Conservation (phyloP, 495 filamentous ascomycete species). For the Penicillium cataractarum region DNA sequence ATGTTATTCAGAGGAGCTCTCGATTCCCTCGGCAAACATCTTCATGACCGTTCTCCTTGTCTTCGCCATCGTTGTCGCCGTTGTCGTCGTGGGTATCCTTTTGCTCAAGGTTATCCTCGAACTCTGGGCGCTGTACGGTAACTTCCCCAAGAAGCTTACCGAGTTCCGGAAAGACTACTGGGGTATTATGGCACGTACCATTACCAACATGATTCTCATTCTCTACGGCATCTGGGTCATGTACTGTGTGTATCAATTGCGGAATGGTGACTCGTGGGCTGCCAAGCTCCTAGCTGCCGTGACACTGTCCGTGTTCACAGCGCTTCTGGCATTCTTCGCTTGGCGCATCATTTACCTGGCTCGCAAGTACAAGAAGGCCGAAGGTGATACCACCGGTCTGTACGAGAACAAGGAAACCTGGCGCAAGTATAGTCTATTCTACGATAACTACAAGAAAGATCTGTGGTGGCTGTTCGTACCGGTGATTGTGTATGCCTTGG, state of each 20-base stretch:
- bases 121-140: slow-evolving; percentile 86
- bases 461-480: slow-evolving; percentile 98
- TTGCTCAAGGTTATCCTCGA: slow-evolving; percentile 92
- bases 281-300: slow-evolving; percentile 83
- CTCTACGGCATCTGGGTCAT: slow-evolving; percentile 95
- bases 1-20: slow-evolving; percentile 74
- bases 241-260: slow-evolving; percentile 96
- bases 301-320: slow-evolving; percentile 80
- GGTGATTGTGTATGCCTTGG: slow-evolving; percentile 88
- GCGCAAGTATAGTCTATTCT: slow-evolving; percentile 96
- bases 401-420: slow-evolving; percentile 91
- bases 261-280: slow-evolving; percentile 92
- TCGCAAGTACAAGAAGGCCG: slow-evolving; percentile 67
- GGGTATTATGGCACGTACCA: slow-evolving; percentile 83
- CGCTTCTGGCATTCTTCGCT: slow-evolving; percentile 74
- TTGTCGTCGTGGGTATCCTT: slow-evolving; percentile 83
- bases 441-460: slow-evolving; percentile 88
- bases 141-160: slow-evolving; percentile 77
- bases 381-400: slow-evolving; percentile 73
- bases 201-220: slow-evolving; percentile 88
- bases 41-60: slow-evolving; percentile 95
- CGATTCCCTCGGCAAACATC: slow-evolving; percentile 84
- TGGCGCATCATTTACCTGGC: slow-evolving; percentile 82
- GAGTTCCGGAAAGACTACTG: slow-evolving; percentile 96
- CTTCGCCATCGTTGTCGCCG: slow-evolving; percentile 83